These are phyloP conservation scores for Tylopilus vinaceipallidus DNA, from an alignment of 768 basidiomycete genomes.

Conservation along the genomic window DNA sequence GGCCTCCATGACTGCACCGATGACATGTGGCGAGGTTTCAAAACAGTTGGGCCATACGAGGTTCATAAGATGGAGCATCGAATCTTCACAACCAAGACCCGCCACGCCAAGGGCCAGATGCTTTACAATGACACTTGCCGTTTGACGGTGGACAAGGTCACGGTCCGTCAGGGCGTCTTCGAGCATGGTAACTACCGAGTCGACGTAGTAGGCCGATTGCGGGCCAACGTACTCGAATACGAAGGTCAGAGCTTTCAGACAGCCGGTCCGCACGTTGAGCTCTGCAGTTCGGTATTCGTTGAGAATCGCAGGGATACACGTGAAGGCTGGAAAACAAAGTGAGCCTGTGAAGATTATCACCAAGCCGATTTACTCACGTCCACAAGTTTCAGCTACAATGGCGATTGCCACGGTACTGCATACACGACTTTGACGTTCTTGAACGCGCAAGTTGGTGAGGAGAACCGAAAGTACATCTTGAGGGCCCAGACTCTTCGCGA, in stretches of 20 bases:
- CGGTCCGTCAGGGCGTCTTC: slow-evolving; percentile 98
- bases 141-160: slow-evolving; percentile 97
- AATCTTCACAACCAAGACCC: slow-evolving; percentile 96
- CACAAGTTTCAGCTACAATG: slow-evolving; percentile 92
- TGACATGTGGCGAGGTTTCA: slow-evolving; percentile 97
- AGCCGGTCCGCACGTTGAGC: slow-evolving; percentile 97
- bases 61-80: slow-evolving; percentile 96
- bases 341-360: not conserved
- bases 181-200: slow-evolving; percentile 96
- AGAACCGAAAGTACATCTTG: slow-evolving; percentile 97
- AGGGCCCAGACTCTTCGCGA: slow-evolving; percentile 98
- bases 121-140: slow-evolving; percentile 97
- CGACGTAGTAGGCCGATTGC: slow-evolving; percentile 94
- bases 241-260: slow-evolving; percentile 97
- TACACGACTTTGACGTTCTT: slow-evolving; percentile 98
- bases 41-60: slow-evolving; percentile 99
- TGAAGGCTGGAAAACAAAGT: slow-evolving; percentile 63
- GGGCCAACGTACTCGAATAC: slow-evolving; percentile 99
- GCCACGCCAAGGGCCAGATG: slow-evolving; percentile 96
- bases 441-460: slow-evolving; percentile 93
- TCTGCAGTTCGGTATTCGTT: slow-evolving; percentile 99
- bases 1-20: slow-evolving; percentile 97
- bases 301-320: slow-evolving; percentile 96
- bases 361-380: slow-evolving; percentile 41
- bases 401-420: slow-evolving; percentile 98